These are phyloP conservation scores for Osmozyma mogii DNA, from an alignment of 805 yeast species.

Conservation along the genomic window DNA sequence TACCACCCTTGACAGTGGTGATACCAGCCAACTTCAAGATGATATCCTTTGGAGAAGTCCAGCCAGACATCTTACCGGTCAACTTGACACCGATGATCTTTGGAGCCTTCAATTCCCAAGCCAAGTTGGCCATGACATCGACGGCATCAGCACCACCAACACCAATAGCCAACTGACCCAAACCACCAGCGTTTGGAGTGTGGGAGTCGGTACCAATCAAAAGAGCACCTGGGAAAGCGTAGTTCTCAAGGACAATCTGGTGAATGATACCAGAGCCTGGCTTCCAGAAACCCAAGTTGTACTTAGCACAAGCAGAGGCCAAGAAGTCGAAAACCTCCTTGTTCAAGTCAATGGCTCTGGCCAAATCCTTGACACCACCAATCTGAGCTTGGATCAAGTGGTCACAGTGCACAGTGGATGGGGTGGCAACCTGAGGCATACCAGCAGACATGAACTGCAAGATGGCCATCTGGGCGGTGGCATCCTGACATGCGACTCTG, in stretches of 20 bases:
- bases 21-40: constrained; percentile 89
- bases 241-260: constrained; percentile 93
- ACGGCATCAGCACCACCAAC: constrained; percentile 99
- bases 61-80: constrained; percentile 85
- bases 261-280: constrained; percentile 98
- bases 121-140: constrained; percentile 86
- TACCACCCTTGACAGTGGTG: constrained; percentile 96
- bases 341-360: constrained; percentile 80
- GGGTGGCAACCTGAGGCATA: constrained; percentile 83
- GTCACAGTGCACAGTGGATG: constrained; percentile 96
- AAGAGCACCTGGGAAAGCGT: constrained; percentile 95
- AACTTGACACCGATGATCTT: constrained; percentile 90
- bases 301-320: constrained; percentile 84
- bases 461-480: constrained; percentile 97
- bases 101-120: constrained; percentile 98
- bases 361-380: constrained; percentile 82
- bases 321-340: constrained; percentile 92
- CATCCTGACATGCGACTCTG: constrained; percentile 98
- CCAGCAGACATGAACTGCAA: constrained; percentile 96
- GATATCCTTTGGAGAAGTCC: constrained; percentile 97
- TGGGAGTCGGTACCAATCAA: constrained; percentile 96
- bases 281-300: constrained; percentile 97
- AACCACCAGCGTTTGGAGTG: constrained; percentile 98
- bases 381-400: constrained; percentile 94
- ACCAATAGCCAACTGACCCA: constrained; percentile 96